phyloP scores from a whole-genome alignment of 345 rosid species.

The Eucalyptus shirleyi region DNA sequence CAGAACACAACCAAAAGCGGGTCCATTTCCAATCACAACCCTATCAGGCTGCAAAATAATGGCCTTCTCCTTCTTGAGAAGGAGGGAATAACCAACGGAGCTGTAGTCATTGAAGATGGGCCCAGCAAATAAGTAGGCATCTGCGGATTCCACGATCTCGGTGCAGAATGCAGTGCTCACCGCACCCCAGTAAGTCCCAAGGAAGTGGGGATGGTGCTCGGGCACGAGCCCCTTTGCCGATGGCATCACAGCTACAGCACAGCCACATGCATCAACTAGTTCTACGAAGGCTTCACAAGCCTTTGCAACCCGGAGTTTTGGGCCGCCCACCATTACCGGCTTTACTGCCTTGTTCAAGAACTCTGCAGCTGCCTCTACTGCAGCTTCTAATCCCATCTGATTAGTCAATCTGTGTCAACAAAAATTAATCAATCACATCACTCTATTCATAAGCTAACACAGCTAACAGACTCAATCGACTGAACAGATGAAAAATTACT shows the following conservation, averaged over 20 bases:
- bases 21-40: slow-evolving; percentile 52
- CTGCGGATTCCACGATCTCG: slow-evolving; percentile 79
- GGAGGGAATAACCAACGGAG: slow-evolving; percentile 77
- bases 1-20: slow-evolving; percentile 63
- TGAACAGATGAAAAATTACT: slow-evolving; percentile 1
- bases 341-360: slow-evolving; percentile 75
- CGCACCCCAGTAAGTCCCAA: slow-evolving; percentile 82
- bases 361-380: slow-evolving; percentile 57
- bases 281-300: slow-evolving; percentile 46
- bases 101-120: slow-evolving; percentile 77
- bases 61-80: slow-evolving; percentile 79
- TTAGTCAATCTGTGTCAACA: slow-evolving; percentile 35
- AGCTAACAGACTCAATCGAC: not conserved
- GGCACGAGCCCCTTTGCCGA: slow-evolving; percentile 72
- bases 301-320: slow-evolving; percentile 49
- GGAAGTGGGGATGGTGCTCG: slow-evolving; percentile 64
- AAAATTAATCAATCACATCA: not conserved
- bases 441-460: not conserved
- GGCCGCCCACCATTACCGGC: slow-evolving; percentile 68
- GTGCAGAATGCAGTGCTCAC: slow-evolving; percentile 69
- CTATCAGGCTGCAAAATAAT: slow-evolving; percentile 65
- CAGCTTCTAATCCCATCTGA: slow-evolving; percentile 51
- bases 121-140: slow-evolving; percentile 74
- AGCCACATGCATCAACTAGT: slow-evolving; percentile 56
- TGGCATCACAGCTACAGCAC: slow-evolving; percentile 59